A percentile compares a stretch with the other conserved stretches of the same genome.
phyloP scores from a whole-genome alignment of 129 eudicot species.

The Gnaphalium uliginosum region DNA sequence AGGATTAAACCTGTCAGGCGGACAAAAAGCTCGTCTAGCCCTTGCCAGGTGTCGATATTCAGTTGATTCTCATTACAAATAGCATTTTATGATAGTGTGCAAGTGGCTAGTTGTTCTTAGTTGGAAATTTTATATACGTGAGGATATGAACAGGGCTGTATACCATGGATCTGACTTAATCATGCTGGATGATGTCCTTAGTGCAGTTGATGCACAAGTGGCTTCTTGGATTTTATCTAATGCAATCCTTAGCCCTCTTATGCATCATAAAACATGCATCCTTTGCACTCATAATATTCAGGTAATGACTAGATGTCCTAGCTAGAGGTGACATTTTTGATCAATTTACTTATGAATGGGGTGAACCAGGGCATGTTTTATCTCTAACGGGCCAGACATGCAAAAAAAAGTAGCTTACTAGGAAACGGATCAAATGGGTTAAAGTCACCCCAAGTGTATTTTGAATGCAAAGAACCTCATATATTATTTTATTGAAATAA shows the following conservation, averaged over 20 bases:
- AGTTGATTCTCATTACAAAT: slow-evolving; percentile 1
- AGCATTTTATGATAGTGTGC: slow-evolving; percentile 14
- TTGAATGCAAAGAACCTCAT: slow-evolving; percentile 4
- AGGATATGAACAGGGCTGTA: slow-evolving; percentile 66
- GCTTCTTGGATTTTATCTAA: slow-evolving; percentile 68
- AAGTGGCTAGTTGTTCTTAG: slow-evolving; percentile 7
- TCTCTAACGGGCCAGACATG: background rate
- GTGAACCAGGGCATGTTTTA: background rate
- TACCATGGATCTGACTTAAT: slow-evolving; percentile 64
- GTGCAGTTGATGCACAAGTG: slow-evolving; percentile 98
- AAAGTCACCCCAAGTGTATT: slow-evolving; percentile 1
- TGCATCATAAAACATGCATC: slow-evolving; percentile 72
- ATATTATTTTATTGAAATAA: too few relatives aligned
- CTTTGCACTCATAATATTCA: slow-evolving; percentile 88
- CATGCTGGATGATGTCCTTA: slow-evolving; percentile 93
- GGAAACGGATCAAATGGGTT: slow-evolving; percentile 9
- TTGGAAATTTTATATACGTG: slow-evolving; percentile 2
- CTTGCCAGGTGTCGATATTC: slow-evolving; percentile 69
- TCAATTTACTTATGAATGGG: background rate
- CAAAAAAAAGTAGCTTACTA: background rate
- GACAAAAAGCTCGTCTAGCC: slow-evolving; percentile 96
- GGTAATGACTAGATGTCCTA: slow-evolving; percentile 41
- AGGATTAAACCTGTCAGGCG: slow-evolving; percentile 88
- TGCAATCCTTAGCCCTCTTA: slow-evolving; percentile 75
- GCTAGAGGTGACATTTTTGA: background rate